Base-by-base conservation (phyloP, 2,329 filamentous ascomycete genomes). In the Lasiodiplodia gonubiensis region DNA sequence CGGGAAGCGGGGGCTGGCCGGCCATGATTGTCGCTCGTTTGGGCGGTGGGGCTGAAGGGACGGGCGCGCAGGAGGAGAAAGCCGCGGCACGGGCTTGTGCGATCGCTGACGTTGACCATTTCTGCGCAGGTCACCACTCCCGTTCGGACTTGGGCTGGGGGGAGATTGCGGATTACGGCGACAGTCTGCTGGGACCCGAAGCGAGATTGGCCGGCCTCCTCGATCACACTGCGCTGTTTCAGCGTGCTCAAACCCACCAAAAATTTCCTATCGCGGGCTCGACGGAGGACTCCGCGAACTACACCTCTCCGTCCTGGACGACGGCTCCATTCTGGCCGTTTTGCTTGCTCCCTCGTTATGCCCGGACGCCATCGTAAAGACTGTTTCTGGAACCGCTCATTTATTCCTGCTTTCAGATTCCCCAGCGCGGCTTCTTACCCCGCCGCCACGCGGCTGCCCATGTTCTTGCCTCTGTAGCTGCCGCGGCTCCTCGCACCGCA, bases 201-300 rank as follows among this genome's bases (percentile, higher is more conserved):
- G 64, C 64, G 64, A 67, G 64, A 67, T 67, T 67, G 64, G 42
- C 64, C 64, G 53, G 30, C 33, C 64, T 67, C 54, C 54, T 64
- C 64, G 60, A 55, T 52, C 53, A 67, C 64, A 59, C 54, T 51
- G 53, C 64, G n/a, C 52, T 52, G 64, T 67, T 67, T 67, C 64
- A 60, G 53, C 53, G 16, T 49, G 25, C 46, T 23, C 35, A 66
- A 67, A 60, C 46, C 54, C 64, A 52, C 64, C 64, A 33, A 55
- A 42, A 46, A 42, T 54, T 52, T 46, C 46, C 53, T 35, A 42
- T 60, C 42, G 39, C 42, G 54, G 54, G 49, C 61, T 39, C 49
- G 49, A 21, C 48, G 51, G 35, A 23, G 42, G 35, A 54, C 49
- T 49, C 61, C 33, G 39, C 61, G 14, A 18, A 33, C 37, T 54